Conservation (phyloP, 805 yeast genomes). For the Ogataea nonfermentans region DNA sequence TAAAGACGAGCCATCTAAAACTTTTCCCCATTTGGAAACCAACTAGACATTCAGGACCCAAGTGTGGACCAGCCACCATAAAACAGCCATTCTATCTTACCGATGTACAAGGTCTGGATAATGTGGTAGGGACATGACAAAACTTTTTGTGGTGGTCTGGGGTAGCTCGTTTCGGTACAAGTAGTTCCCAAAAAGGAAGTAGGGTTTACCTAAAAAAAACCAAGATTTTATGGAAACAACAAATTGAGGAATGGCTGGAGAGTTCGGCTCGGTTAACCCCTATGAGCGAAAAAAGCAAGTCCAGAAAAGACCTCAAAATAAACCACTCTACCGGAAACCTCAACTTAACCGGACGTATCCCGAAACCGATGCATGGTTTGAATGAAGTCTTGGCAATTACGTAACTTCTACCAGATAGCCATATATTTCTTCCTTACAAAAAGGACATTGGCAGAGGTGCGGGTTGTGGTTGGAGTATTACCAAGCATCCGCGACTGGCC, state of each 20-base stretch:
- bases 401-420: conserved; percentile 1
- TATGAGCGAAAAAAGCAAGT: conserved; percentile 6
- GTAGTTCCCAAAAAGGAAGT: conserved; percentile 2
- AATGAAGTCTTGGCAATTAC: conserved; percentile 8
- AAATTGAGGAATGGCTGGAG: conserved; percentile 4
- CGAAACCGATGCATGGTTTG: conserved; percentile 9
- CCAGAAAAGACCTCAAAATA: conserved; percentile 11
- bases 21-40: too few relatives aligned
- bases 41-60: too few relatives aligned
- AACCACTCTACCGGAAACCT: not conserved
- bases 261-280: conserved; percentile 7
- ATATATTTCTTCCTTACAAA: conserved; percentile 1
- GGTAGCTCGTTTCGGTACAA: conserved; percentile 2
- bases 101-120: not conserved
- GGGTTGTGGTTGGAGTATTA: too few relatives aligned
- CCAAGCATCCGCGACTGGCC: too few relatives aligned
- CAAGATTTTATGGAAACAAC: conserved; percentile 1
- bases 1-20: too few relatives aligned
- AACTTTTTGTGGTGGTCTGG: not conserved
- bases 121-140: not conserved
- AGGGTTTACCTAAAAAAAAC: conserved; percentile 2
- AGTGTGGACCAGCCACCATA: too few relatives aligned
- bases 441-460: not conserved
- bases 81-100: too few relatives aligned
- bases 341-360: conserved; percentile 1